These are phyloP conservation scores for Taxillus chinensis DNA, from an alignment of 164 flowering plant genomes.

Conservation along the genomic window DNA sequence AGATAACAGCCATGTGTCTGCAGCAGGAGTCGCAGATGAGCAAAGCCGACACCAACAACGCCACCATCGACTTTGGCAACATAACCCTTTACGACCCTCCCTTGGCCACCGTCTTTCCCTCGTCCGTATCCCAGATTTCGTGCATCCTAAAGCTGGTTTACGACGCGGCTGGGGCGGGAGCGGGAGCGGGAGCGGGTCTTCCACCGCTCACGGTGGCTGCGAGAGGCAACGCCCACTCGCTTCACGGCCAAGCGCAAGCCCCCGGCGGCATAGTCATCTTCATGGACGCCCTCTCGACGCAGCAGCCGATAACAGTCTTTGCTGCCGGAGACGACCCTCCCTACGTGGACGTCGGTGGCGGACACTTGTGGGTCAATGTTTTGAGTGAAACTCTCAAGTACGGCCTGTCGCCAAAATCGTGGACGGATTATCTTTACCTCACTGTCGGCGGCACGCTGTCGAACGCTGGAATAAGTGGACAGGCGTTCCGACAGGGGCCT, in stretches of 20 bases:
- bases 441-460: slow-evolving; percentile 91
- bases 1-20: slow-evolving; percentile 9
- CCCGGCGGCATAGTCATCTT: slow-evolving; percentile 50
- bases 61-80: slow-evolving; percentile 79
- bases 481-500: slow-evolving; percentile 82
- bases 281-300: slow-evolving; percentile 52
- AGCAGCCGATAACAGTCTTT: slow-evolving; percentile 21
- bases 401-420: slow-evolving; percentile 84
- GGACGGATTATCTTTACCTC: slow-evolving; percentile 92
- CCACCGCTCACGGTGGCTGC: slow-evolving; percentile 73
- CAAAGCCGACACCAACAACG: slow-evolving; percentile 34
- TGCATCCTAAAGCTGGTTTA: slow-evolving; percentile 38
- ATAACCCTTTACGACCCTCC: slow-evolving; percentile 39
- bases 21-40: slow-evolving; percentile 29
- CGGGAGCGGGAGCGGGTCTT: background rate
- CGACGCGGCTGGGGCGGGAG: slow-evolving; percentile 11
- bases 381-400: slow-evolving; percentile 63
- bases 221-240: slow-evolving; percentile 86
- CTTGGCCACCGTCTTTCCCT: slow-evolving; percentile 53
- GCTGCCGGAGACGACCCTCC: slow-evolving; percentile 40
- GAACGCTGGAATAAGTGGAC: slow-evolving; percentile 92
- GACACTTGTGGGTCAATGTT: slow-evolving; percentile 77
- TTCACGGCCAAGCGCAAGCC: slow-evolving; percentile 83
- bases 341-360: slow-evolving; percentile 75
- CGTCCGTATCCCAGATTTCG: slow-evolving; percentile 58